A percentile compares a stretch with the other conserved stretches of the same genome.
Evolutionary conservation across 257 asterid genomes (phyloP).

Genomic region (Ocimum tenuiflorum): DNA sequence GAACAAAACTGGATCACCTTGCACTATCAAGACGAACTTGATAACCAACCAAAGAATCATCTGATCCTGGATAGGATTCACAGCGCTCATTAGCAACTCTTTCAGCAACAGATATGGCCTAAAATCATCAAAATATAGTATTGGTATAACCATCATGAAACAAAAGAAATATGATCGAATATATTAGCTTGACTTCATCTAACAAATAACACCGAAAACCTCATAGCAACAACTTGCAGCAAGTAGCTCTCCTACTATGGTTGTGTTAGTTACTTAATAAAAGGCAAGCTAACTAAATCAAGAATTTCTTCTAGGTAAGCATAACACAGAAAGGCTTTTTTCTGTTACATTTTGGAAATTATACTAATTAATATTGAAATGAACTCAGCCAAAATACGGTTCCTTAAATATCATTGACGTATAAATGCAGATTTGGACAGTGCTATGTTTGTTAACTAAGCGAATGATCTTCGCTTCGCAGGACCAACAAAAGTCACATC

Average conservation of each 20-base stretch:
- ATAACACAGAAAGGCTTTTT: neutral
- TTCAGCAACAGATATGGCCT: constrained; percentile 97
- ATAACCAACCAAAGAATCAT: constrained; percentile 88
- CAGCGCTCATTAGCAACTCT: constrained; percentile 95
- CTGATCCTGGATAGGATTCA: constrained; percentile 88
- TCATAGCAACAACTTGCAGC: too few relatives aligned
- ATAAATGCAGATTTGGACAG: neutral
- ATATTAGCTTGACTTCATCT: neutral
- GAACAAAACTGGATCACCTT: constrained; percentile 44
- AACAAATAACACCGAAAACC: neutral
- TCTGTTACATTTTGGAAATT: neutral
- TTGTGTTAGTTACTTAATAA: neutral
- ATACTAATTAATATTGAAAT: neutral
- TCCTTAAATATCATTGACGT: neutral
- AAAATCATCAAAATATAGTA: constrained; percentile 14
- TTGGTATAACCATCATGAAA: constrained; percentile 15
- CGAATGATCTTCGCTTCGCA: too few relatives aligned
- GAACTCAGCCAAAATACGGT: neutral
- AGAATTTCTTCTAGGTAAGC: neutral
- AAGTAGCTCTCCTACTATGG: neutral
- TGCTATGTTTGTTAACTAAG: neutral
- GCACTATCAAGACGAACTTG: constrained; percentile 98
- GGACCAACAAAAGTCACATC: too few relatives aligned
- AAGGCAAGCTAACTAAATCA: neutral
- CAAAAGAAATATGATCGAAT: neutral